These are phyloP conservation scores for Trichoderma polysporum DNA, from an alignment of 2,329 filamentous ascomycete genomes.

Conservation along the genomic window DNA sequence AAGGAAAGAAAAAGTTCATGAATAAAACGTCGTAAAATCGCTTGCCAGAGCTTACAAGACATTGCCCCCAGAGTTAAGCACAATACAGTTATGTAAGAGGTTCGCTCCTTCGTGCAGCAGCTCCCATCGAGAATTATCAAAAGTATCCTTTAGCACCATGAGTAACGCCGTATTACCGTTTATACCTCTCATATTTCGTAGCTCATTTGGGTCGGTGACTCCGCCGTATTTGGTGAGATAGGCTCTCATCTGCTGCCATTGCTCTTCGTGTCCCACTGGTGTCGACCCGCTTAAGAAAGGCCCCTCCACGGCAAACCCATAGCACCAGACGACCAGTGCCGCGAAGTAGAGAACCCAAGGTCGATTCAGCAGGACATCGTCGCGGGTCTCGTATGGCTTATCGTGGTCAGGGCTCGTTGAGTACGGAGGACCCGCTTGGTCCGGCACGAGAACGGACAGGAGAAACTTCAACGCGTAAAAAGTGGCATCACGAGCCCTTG, in stretches of 20 bases:
- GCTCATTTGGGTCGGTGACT: conserved; percentile 72
- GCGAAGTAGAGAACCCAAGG: conserved; percentile 97
- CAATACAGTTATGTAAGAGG: conserved; percentile 76
- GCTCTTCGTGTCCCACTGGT: conserved; percentile 62
- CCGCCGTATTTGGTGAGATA: conserved; percentile 73
- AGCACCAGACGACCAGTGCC: conserved; percentile 89
- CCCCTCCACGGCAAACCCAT: conserved; percentile 87
- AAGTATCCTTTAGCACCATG: conserved; percentile 77
- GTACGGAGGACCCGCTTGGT: conserved; percentile 37
- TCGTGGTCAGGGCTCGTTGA: conserved; percentile 43
- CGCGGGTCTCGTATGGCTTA: conserved; percentile 71
- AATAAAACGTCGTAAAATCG: neutral
- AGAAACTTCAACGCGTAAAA: conserved; percentile 92
- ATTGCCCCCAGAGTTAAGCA: conserved; percentile 35
- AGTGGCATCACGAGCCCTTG: conserved; percentile 83
- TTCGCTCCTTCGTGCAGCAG: conserved; percentile 82
- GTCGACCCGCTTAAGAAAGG: conserved; percentile 56
- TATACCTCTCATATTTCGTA: conserved; percentile 70
- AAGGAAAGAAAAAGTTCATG: neutral
- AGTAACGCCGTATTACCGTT: conserved; percentile 82
- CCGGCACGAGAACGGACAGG: conserved; percentile 73
- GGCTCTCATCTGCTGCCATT: conserved; percentile 73
- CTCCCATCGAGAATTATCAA: conserved; percentile 85
- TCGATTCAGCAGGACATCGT: conserved; percentile 86
- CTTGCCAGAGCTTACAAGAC: conserved; percentile 25